Evolutionary conservation across 2,329 filamentous ascomycete genomes (phyloP), one percentile per base, ranked within the genome.

Genomic region (Penicillium sp.): DNA sequence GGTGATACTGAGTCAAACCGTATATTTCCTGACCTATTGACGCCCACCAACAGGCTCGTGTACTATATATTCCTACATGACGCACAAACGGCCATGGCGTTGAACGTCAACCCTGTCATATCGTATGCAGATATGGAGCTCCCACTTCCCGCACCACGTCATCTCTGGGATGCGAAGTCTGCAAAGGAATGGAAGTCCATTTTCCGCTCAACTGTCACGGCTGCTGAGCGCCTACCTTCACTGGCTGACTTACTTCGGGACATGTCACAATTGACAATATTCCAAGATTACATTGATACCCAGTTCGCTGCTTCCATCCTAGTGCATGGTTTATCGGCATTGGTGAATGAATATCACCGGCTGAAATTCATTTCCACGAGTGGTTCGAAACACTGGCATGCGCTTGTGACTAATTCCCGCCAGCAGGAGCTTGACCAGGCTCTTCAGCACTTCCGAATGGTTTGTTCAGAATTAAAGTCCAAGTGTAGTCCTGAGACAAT

Each of bases 51-150:
- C 14, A 68, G 67, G 39, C 80, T 91, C 2, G 82, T 83, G 3
- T 85, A 88, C 55, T 84, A 87, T 64, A 74, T 83, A 13, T 88
- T 88, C 59, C 71, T 87, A 5, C 80, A 86, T 53, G 88, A 90
- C 62, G 79, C 85, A 0, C 85, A 89, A 56, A 79, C 82, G 4
- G 88, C 88, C 2, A 87, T 90, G 75, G 83, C 84, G 1, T 78
- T 88, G 4, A 76, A 88, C 50, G 84, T 82, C 21, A 86, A 82
- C 54, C 85, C 86, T 0, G 74, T 84, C 18, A 83, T 90, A 59
- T 88, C 87, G 0, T 90, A 89, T 62, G 80, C 85, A 0, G 88
- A 90, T 62, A 73, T 90, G 45, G 83, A 83, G 4, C 72, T 90
- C 3, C 86, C 87, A 1, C 70, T 91, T 0, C 88, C 88, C 0